Evolutionary conservation across 257 asterid genomes (phyloP).

Genomic region (Solanum sitiens): DNA sequence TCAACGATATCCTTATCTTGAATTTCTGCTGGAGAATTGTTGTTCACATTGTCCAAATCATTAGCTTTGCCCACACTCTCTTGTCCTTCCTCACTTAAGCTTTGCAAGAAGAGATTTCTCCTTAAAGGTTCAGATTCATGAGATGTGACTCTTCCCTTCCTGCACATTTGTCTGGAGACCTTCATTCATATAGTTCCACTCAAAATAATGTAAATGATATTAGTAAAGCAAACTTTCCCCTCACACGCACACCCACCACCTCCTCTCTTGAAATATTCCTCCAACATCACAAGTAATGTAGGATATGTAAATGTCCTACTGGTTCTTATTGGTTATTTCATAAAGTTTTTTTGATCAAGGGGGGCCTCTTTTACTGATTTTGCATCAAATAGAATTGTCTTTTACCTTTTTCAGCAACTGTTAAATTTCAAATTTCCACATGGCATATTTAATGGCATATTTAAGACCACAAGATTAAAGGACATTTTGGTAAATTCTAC

Average conservation of each 20-base stretch:
- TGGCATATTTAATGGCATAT: neutral
- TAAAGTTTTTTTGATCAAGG: neutral
- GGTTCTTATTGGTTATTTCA: neutral
- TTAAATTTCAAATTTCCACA: neutral
- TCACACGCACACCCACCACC: neutral
- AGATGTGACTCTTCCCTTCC: conserved; percentile 71
- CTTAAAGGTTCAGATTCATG: conserved; percentile 52
- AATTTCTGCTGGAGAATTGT: conserved; percentile 30
- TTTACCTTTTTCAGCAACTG: neutral
- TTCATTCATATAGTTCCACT: conserved; percentile 13
- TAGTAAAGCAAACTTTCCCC: neutral
- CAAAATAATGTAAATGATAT: neutral
- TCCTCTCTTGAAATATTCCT: neutral
- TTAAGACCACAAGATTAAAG: neutral
- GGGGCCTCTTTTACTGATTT: neutral
- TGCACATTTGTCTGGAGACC: conserved; percentile 32
- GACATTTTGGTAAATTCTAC: neutral
- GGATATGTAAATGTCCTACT: neutral
- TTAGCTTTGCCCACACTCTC: conserved; percentile 11
- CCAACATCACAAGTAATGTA: neutral
- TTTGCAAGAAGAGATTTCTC: conserved; percentile 82
- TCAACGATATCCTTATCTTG: conserved; percentile 71
- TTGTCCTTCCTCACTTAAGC: conserved; percentile 49
- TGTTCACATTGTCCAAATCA: conserved; percentile 14
- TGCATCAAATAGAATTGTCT: neutral